Conservation (phyloP, 352 stramenopile species). For the Elongisporangium prolatum region DNA sequence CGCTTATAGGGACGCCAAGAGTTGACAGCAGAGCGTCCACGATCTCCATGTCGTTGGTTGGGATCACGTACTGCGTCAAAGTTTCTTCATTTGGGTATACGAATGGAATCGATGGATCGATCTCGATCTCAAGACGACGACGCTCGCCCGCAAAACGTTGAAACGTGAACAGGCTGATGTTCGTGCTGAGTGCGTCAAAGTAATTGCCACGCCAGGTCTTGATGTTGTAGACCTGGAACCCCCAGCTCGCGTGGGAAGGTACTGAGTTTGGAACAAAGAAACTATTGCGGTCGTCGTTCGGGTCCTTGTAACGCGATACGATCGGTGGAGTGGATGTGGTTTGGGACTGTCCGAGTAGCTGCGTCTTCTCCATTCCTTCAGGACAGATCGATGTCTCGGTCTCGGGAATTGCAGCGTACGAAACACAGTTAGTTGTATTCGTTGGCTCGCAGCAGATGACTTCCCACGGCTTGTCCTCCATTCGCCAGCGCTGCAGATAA, state of each 20-base stretch:
- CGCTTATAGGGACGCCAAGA: constrained; percentile 59
- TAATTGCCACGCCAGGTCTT: constrained; percentile 95
- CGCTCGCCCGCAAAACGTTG: constrained; percentile 56
- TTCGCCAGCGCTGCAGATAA: constrained; percentile 94
- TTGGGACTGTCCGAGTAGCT: constrained; percentile 68
- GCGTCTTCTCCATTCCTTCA: constrained; percentile 48
- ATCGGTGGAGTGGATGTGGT: constrained; percentile 11
- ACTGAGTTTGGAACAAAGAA: constrained; percentile 87
- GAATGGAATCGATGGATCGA: constrained; percentile 24
- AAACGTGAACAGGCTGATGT: constrained; percentile 89
- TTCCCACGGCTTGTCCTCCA: constrained; percentile 92
- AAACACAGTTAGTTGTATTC: constrained; percentile 49
- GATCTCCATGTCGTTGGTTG: constrained; percentile 46
- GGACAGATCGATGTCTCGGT: constrained; percentile 34
- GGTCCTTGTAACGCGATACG: constrained; percentile 90
- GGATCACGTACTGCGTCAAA: constrained; percentile 26
- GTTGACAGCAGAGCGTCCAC: constrained; percentile 59
- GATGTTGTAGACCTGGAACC: constrained; percentile 80
- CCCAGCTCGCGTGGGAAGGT: constrained; percentile 64
- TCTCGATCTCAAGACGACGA: constrained; percentile 38
- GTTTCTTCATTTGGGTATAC: constrained; percentile 61
- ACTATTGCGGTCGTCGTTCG: constrained; percentile 86
- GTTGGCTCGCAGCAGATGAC: constrained; percentile 83
- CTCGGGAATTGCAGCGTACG: constrained; percentile 29
- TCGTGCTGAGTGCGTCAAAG: constrained; percentile 89